A percentile compares a stretch with the other conserved stretches of the same genome.
Conservation (phyloP, 2,329 filamentous ascomycete genomes). For the Cryoendolithus antarcticus region DNA sequence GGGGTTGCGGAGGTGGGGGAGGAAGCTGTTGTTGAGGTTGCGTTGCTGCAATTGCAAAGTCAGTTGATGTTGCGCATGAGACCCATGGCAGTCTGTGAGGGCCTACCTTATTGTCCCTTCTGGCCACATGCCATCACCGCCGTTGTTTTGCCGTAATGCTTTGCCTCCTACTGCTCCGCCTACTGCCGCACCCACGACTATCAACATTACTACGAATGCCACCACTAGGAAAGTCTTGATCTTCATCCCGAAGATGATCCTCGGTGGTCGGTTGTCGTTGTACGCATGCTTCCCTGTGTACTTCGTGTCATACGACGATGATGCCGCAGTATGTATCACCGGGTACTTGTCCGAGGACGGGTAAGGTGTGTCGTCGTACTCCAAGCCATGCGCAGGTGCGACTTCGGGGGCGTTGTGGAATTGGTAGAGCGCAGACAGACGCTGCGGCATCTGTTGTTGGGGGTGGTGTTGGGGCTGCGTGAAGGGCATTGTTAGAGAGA, state of each 20-base stretch:
- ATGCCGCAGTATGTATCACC: conserved; percentile 12
- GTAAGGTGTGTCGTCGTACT: conserved; percentile 26
- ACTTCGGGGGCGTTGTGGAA: conserved; percentile 29
- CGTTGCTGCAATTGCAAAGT: too few species aligned
- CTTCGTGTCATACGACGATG: conserved; percentile 12
- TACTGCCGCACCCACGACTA: conserved; percentile 25
- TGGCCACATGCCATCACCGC: not conserved
- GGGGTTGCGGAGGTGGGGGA: conserved; percentile 9
- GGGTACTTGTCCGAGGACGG: conserved; percentile 26
- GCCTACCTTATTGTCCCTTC: conserved; percentile 1
- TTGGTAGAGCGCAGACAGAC: conserved; percentile 26
- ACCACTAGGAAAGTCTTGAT: conserved; percentile 24
- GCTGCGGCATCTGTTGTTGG: conserved; percentile 9
- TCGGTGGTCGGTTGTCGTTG: conserved; percentile 21
- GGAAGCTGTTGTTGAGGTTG: conserved; percentile 3
- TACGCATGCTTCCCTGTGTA: conserved; percentile 11
- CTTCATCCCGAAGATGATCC: conserved; percentile 30
- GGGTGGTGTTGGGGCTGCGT: not conserved
- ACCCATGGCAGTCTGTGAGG: too few species aligned
- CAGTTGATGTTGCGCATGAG: too few species aligned
- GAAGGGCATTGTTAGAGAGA: not conserved
- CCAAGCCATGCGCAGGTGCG: conserved; percentile 25
- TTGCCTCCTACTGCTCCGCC: conserved; percentile 25
- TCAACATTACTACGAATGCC: conserved; percentile 17
- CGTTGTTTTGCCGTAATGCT: conserved; percentile 13